phyloP scores from a whole-genome alignment of 805 yeast species.

The baker's yeast (Saccharomyces cerevisiae) region DNA sequence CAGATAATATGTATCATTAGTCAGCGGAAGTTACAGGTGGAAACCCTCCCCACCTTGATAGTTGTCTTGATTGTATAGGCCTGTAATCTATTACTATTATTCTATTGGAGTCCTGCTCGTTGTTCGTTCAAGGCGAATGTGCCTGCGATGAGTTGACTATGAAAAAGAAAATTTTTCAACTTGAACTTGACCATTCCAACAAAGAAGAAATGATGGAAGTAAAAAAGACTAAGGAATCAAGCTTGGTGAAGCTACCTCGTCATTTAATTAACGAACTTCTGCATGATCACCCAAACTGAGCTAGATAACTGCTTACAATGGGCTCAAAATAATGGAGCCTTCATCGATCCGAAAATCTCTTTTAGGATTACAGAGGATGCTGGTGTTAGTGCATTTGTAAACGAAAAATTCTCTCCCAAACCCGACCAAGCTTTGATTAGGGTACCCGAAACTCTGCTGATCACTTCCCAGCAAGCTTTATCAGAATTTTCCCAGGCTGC shows the following conservation, averaged over 20 bases:
- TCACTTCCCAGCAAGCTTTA: not conserved
- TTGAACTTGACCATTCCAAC: not conserved
- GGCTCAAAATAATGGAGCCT: conserved; percentile 35
- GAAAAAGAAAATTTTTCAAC: not conserved
- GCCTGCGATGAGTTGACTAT: not conserved
- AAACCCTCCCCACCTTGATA: not conserved
- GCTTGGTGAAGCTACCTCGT: not conserved
- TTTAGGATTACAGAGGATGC: conserved; percentile 25
- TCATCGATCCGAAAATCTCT: conserved; percentile 28
- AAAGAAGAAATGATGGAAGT: not conserved
- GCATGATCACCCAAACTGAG: conserved; percentile 4
- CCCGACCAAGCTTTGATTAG: conserved; percentile 1
- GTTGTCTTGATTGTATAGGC: not conserved
- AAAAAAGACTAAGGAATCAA: not conserved
- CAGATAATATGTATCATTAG: not conserved
- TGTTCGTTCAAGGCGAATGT: not conserved
- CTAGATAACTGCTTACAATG: conserved; percentile 26
- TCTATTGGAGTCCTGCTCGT: not conserved
- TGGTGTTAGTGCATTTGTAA: conserved; percentile 33
- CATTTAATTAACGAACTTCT: not conserved
- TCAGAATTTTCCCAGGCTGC: not conserved
- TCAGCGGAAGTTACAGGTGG: not conserved
- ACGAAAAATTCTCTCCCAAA: conserved; percentile 1
- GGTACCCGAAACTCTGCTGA: not conserved
- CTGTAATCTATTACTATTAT: not conserved